Conservation (phyloP, 176 grass and related monocot species). For the Hordeum vulgare region DNA sequence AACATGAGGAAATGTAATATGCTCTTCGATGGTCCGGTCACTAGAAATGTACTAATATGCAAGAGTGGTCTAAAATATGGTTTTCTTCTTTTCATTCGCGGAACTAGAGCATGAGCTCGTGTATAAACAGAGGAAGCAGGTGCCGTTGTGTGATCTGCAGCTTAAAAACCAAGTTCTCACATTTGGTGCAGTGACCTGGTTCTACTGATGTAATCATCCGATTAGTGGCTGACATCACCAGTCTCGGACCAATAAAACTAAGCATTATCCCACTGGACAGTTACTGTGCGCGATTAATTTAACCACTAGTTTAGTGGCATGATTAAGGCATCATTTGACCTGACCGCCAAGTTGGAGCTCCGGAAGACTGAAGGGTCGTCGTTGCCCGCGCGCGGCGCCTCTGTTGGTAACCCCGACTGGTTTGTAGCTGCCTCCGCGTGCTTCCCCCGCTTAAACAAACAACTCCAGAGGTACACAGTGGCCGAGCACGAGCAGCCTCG, state of each 20-base stretch:
- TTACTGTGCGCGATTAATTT: conserved; percentile 4
- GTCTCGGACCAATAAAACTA: conserved; percentile 35
- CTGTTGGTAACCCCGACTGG: neutral
- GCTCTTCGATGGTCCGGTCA: no score
- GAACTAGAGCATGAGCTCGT: neutral
- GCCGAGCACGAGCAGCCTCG: conserved; percentile 13
- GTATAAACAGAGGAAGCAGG: neutral
- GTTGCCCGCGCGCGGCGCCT: conserved; percentile 30
- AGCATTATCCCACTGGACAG: neutral
- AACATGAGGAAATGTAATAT: no score
- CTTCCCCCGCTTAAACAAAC: conserved; percentile 21
- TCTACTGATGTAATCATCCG: conserved; percentile 33
- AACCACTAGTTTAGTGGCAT: conserved; percentile 23
- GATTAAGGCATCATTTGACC: conserved; percentile 30
- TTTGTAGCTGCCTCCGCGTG: neutral
- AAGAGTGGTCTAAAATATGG: no score
- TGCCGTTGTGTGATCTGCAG: neutral
- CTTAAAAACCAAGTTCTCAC: neutral
- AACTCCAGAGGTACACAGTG: neutral
- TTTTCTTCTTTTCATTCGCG: no score
- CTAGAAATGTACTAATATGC: no score
- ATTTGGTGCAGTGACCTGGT: neutral
- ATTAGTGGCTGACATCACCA: conserved; percentile 30
- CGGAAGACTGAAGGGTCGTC: neutral
- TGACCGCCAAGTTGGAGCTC: conserved; percentile 4